Conservation (phyloP, 1,284 basidiomycete genomes). For the Cystobasidium pallidum region DNA sequence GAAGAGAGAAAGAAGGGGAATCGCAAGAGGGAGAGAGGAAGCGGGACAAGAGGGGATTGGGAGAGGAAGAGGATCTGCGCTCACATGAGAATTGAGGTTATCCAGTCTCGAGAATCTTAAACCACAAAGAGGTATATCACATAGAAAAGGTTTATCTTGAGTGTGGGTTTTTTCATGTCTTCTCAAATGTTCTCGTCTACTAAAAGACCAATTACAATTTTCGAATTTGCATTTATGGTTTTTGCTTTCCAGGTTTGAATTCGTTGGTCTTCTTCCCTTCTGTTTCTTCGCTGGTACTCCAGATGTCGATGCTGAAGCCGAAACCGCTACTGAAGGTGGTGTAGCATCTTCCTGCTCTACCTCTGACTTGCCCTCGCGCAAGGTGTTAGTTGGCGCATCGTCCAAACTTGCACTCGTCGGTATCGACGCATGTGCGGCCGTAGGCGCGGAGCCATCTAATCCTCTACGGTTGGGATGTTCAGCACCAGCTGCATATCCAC, state of each 20-base stretch:
- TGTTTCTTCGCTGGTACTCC: constrained; percentile 40
- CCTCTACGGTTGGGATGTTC: background rate
- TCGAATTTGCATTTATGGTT: constrained; percentile 33
- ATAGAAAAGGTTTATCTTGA: constrained; percentile 38
- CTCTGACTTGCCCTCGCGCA: background rate
- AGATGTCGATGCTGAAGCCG: constrained; percentile 1
- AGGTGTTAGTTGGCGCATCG: background rate
- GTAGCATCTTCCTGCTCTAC: constrained; percentile 2
- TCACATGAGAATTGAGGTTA: constrained; percentile 42
- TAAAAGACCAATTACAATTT: constrained; percentile 40
- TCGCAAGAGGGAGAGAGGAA: too few relatives aligned
- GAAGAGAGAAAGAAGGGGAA: too few relatives aligned
- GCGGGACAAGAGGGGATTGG: too few relatives aligned
- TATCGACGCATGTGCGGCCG: background rate
- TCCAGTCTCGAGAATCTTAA: constrained; percentile 37
- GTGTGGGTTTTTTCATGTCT: constrained; percentile 44
- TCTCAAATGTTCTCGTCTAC: constrained; percentile 36
- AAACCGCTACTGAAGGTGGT: background rate
- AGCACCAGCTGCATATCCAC: background rate
- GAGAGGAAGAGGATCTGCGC: background rate
- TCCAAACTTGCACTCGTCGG: background rate
- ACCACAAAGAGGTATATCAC: constrained; percentile 40
- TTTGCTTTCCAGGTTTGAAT: constrained; percentile 19
- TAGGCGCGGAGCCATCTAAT: background rate
- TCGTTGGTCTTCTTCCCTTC: constrained; percentile 39